Conservation (phyloP, 1,139 yeast genomes). For the Lizanozyma gosingica region DNA sequence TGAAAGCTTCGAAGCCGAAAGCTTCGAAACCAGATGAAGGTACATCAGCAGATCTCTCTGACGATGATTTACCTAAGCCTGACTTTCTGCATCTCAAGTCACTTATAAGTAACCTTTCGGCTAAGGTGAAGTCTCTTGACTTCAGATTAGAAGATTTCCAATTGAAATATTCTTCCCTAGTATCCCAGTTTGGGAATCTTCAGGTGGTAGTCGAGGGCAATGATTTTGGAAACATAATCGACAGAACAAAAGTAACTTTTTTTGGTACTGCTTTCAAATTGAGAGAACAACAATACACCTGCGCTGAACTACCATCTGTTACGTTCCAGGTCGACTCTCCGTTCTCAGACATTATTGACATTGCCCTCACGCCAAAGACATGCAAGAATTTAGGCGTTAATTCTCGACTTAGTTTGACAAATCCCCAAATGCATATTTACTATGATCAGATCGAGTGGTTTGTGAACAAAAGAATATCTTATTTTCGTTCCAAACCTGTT, state of each 20-base stretch:
- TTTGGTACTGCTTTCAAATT: constrained; percentile 21
- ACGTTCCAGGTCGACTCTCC: constrained; percentile 14
- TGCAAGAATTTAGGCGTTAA: constrained; percentile 1
- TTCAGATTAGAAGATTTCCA: constrained; percentile 25
- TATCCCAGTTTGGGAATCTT: constrained; percentile 15
- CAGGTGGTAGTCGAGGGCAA: background rate
- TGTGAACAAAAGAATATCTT: constrained; percentile 4
- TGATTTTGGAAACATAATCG: background rate
- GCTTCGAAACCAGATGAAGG: background rate
- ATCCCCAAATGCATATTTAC: constrained; percentile 29
- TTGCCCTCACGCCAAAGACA: background rate
- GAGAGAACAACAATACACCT: constrained; percentile 20
- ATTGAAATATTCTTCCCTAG: constrained; percentile 13
- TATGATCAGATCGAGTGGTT: constrained; percentile 26
- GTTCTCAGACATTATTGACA: constrained; percentile 2
- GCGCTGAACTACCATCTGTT: constrained; percentile 31
- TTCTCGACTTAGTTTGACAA: constrained; percentile 13
- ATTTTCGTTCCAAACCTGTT: too few species aligned
- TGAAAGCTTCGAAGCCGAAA: background rate
- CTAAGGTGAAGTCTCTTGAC: constrained; percentile 6
- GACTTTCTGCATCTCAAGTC: too few species aligned
- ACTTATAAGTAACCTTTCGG: background rate
- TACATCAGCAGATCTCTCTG: background rate
- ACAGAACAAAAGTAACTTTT: constrained; percentile 7
- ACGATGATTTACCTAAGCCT: background rate